Evolutionary conservation across 2,329 filamentous ascomycete genomes (phyloP), one percentile per base, ranked within the genome.

Genomic region (Pezizomycotina sp.): DNA sequence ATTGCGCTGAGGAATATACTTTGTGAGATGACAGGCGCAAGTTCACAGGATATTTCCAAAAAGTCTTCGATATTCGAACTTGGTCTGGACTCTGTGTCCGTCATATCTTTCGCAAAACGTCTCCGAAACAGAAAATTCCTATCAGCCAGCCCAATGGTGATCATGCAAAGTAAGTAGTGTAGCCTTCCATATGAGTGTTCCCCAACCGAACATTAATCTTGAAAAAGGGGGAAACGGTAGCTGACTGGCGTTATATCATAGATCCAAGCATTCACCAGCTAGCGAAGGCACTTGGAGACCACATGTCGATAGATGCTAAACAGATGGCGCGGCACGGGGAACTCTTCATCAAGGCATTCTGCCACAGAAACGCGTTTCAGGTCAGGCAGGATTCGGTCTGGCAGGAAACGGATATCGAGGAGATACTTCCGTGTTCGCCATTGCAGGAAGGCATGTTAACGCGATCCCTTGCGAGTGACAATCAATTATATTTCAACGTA

Each of bases 381-480:
- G 64, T 69, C 5, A 69, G 68, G 12, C 60, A 60, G 5, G 56
- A 60, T 3, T 58, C 92, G 0, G 56, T 57, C 0, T 45, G 75
- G 2, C 49, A 60, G 1, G 55, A 60, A 1, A 52, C 57, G 4
- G 60, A 71, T 1, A 66, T 92, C 6, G 77, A 89, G 51, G 69
- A 70, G 39, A 69, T 92, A 33, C 71, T 71, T 0, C 84, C 83
- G 3, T 92, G 84, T 52, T 91, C 84, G 1, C 69, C 83, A 0
- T 60, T 92, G 1, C 84, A 93, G 51, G 72, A 86, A 53, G 84
- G 83, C 0, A 86, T 93, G 61, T 71, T 92, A 31, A 76, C 77
- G 4, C 68, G 73, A 31, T 74, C 73, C 15, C 53, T 77, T 23
- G 66, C 70, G 6, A 70, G 61, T 12, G 57, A 64, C 0, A 53